Evolutionary conservation across 768 basidiomycete genomes (phyloP).

Genomic region (Lentinula sp.): DNA sequence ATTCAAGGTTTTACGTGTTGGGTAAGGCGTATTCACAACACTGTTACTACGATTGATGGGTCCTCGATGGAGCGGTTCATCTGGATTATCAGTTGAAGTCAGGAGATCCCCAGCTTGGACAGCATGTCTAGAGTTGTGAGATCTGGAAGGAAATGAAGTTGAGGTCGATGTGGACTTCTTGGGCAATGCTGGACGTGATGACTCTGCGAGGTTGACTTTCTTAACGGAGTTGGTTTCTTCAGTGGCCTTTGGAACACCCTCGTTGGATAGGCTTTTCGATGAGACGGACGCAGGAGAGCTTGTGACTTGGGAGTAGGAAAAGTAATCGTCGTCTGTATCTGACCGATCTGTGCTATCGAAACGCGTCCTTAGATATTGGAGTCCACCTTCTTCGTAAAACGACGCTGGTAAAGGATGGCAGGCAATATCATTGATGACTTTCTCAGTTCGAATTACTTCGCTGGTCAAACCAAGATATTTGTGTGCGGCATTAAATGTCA

Average conservation of each 20-base stretch:
- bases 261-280: conserved; percentile 13
- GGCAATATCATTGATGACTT: conserved; percentile 94
- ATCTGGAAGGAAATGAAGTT: conserved; percentile 8
- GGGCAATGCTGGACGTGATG: neutral
- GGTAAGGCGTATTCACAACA: conserved; percentile 44
- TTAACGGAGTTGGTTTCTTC: conserved; percentile 14
- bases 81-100: conserved; percentile 45
- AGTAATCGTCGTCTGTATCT: conserved; percentile 55
- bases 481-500: conserved; percentile 97
- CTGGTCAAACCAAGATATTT: conserved; percentile 92
- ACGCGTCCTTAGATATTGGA: conserved; percentile 85
- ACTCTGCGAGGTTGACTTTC: conserved; percentile 9
- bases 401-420: conserved; percentile 88
- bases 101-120: conserved; percentile 78
- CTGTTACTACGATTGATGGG: conserved; percentile 42
- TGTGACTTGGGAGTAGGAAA: conserved; percentile 23
- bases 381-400: conserved; percentile 90
- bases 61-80: conserved; percentile 33
- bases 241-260: neutral
- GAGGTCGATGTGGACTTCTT: conserved; percentile 6
- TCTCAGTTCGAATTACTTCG: conserved; percentile 94
- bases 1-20: conserved; percentile 25
- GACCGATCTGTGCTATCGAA: conserved; percentile 61
- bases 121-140: conserved; percentile 39
- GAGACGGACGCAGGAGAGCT: conserved; percentile 24